A percentile compares a stretch with the other conserved stretches of the same genome.
These are phyloP conservation scores for Kluyveromyces dobzhanskii DNA, from an alignment of 805 yeast species.

Conservation along the genomic window DNA sequence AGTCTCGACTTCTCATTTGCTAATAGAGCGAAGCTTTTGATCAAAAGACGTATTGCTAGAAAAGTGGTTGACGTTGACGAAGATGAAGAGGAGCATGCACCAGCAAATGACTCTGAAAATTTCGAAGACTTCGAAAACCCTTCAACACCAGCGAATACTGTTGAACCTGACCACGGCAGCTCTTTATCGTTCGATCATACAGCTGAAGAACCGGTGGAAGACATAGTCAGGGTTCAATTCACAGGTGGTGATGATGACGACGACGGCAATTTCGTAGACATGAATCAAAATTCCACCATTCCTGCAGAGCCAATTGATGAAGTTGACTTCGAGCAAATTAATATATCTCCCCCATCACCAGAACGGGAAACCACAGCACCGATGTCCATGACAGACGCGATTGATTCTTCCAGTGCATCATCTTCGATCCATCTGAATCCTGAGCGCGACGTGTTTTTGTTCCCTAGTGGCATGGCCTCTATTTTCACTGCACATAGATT, in stretches of 20 bases:
- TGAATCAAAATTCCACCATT: constrained; percentile 12
- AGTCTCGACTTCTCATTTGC: constrained; percentile 73
- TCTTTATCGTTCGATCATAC: constrained; percentile 3
- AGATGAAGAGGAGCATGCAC: constrained; percentile 11
- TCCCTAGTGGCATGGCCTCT: constrained; percentile 89
- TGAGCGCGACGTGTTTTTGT: constrained; percentile 70
- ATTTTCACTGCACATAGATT: constrained; percentile 75
- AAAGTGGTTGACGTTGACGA: constrained; percentile 39
- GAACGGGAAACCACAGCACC: neutral
- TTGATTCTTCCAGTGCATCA: neutral
- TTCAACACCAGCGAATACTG: constrained; percentile 6
- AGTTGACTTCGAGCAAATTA: constrained; percentile 7
- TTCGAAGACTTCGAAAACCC: constrained; percentile 9
- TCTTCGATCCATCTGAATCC: constrained; percentile 13
- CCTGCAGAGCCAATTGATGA: constrained; percentile 25
- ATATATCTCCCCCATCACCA: neutral
- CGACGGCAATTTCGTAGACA: neutral
- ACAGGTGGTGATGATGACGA: constrained; percentile 4
- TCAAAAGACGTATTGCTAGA: constrained; percentile 68
- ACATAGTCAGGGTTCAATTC: constrained; percentile 4
- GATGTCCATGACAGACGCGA: neutral
- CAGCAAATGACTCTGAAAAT: neutral
- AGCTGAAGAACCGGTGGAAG: neutral
- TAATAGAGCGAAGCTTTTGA: constrained; percentile 63
- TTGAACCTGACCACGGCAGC: constrained; percentile 6